Percentiles rank a stretch among this genome's conserved stretches.
These are phyloP conservation scores for Sclerotinia subarctica DNA, from an alignment of 2,329 filamentous ascomycete species.

Conservation along the genomic window DNA sequence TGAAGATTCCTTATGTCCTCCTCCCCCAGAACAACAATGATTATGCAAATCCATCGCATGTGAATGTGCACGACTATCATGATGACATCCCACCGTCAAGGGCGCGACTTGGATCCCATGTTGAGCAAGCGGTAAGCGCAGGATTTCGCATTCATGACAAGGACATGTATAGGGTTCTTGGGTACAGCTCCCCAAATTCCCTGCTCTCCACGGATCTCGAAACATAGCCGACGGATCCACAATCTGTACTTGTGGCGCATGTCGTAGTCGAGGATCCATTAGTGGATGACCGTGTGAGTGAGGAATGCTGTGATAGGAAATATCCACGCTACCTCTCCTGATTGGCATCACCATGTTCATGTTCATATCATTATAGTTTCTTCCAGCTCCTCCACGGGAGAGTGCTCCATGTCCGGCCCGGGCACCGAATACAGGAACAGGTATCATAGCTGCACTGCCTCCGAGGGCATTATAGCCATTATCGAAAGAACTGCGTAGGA, in stretches of 20 bases:
- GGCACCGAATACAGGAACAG: background rate
- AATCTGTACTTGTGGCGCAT: constrained; percentile 2
- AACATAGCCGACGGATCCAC: constrained; percentile 2
- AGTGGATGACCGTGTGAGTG: background rate
- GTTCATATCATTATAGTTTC: constrained; percentile 4
- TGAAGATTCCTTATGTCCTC: background rate
- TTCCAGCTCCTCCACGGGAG: constrained; percentile 7
- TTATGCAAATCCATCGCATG: constrained; percentile 12
- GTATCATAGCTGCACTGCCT: background rate
- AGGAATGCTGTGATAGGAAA: background rate
- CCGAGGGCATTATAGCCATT: constrained; percentile 7
- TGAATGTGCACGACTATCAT: background rate
- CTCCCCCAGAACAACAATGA: constrained; percentile 8
- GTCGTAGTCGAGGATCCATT: constrained; percentile 7
- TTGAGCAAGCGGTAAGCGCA: background rate
- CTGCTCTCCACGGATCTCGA: background rate
- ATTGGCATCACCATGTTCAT: constrained; percentile 1
- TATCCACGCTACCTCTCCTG: background rate
- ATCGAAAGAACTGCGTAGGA: constrained; percentile 13
- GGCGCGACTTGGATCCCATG: background rate
- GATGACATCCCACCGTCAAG: background rate
- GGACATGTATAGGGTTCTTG: constrained; percentile 6
- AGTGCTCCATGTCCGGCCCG: constrained; percentile 8
- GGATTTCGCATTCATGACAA: constrained; percentile 2
- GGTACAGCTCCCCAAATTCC: background rate